Evolutionary conservation across 1,139 yeast genomes (phyloP), one percentile per base, ranked within the genome.

Genomic region (Pichia sp.): DNA sequence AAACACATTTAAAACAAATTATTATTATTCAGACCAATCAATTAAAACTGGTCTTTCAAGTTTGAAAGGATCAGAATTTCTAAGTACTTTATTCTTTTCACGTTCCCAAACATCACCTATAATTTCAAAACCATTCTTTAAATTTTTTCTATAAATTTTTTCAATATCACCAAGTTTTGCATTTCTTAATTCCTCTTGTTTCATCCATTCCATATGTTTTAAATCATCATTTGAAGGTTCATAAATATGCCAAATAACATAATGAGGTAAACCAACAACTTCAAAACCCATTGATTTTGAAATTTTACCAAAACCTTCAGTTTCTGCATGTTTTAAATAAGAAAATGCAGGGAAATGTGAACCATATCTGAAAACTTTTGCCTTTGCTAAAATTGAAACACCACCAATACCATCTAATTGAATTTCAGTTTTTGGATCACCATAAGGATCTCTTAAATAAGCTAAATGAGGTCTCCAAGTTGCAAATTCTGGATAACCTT

Each of bases 181-280:
- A 59, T 78, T 81, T 56, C 94, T 78, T 50, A 80, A 81, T 65
- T 88, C 96, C 66, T 88, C 96, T 60, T 86, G 79, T 0, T 95
- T 96, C 95, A 88, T 86, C 95, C 95, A 87, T 64, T 86, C 95
- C 96, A 88, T 88, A 64, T 88, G 95, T 68, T 86, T 78, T 56
- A 88, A 72, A 66, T 89, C 97, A 62, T 90, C 97, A 63, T 85
- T 95, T 66, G 95, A 86, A 41, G 95, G 90, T 62, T 86, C 96
- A 66, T 83, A 83, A 49, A 83, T 83, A 65, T 83, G 90, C 96
- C 96, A 87, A 40, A 88, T 75, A 1, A 90, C 86, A 64, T 88
- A 88, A 68, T 88, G 94, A 35, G 96, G 95, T 57, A 87, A 73
- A 0, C 96, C 96, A 45, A 88, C 87, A 34, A 88, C 95, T 51